Percentiles rank a stretch among this genome's conserved stretches.
These are phyloP conservation scores for Gossypium aridum DNA, from an alignment of 441 rosid genomes.

Conservation along the genomic window DNA sequence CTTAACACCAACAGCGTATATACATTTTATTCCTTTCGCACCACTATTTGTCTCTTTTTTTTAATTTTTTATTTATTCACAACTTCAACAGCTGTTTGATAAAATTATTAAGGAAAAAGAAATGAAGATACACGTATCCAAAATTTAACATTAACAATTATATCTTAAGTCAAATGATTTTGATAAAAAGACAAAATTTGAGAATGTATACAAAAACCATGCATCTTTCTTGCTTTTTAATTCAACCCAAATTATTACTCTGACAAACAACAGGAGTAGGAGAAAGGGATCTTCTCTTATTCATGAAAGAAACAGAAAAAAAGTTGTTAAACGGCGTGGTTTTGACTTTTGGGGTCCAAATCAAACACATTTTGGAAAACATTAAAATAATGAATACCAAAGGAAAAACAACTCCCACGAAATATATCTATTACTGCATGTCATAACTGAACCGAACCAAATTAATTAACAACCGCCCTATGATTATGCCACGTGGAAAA, in stretches of 20 bases:
- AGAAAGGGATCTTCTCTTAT: too few species aligned
- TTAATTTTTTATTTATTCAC: background rate
- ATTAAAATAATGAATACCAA: background rate
- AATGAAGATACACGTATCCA: background rate
- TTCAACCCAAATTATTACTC: background rate
- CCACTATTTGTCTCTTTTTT: background rate
- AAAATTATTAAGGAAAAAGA: background rate
- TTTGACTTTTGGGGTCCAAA: background rate
- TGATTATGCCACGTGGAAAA: background rate
- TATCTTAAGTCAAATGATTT: background rate
- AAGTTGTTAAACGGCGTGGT: background rate
- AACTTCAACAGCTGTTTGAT: background rate
- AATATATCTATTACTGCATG: background rate
- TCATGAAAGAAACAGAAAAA: too few species aligned
- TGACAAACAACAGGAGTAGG: background rate
- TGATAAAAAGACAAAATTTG: background rate
- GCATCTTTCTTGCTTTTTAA: background rate
- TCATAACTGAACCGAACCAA: background rate
- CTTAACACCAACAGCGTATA: background rate
- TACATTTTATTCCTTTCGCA: background rate
- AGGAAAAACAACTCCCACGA: background rate
- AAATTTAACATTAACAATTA: background rate
- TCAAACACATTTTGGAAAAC: background rate
- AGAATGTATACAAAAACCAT: background rate
- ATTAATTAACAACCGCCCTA: constrained; percentile 5